Percentiles rank a stretch among this genome's conserved stretches.
Conservation (phyloP, 2,329 filamentous ascomycete species). For the Fonsecaea pugnacius region DNA sequence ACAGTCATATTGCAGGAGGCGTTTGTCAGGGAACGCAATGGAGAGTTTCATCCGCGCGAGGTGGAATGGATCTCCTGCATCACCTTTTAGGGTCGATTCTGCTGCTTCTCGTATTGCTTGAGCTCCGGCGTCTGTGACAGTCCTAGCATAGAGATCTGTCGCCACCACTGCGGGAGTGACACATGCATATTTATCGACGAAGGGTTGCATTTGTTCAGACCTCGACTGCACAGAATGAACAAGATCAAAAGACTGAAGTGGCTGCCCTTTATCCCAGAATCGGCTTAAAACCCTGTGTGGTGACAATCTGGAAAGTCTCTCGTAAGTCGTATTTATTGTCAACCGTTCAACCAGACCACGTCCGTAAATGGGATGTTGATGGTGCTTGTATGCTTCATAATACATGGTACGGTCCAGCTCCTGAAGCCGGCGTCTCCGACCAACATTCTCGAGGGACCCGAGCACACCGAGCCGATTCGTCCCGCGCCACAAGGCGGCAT, state of each 20-base stretch:
- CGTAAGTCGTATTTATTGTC: conserved; percentile 64
- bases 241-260: conserved; percentile 61
- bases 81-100: conserved; percentile 46
- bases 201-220: conserved; percentile 71
- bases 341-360: conserved; percentile 76
- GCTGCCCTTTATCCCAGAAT: conserved; percentile 27
- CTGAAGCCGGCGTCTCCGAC: conserved; percentile 71
- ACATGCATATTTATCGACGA: conserved; percentile 86
- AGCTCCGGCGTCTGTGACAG: conserved; percentile 66
- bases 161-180: conserved; percentile 88
- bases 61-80: conserved; percentile 77
- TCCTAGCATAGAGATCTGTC: conserved; percentile 70
- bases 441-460: conserved; percentile 71
- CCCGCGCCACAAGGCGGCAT: conserved; percentile 28
- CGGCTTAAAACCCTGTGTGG: conserved; percentile 56
- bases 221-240: conserved; percentile 76
- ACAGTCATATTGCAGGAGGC: conserved; percentile 96
- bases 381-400: conserved; percentile 77
- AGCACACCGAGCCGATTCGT: conserved; percentile 61
- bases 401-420: conserved; percentile 81
- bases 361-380: conserved; percentile 80
- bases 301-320: conserved; percentile 65
- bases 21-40: conserved; percentile 95
- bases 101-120: conserved; percentile 64
- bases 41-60: conserved; percentile 89